A percentile compares a stretch with the other conserved stretches of the same genome.
Conservation (phyloP, 2,329 filamentous ascomycete species). For the Pseudofabraea citricarpa region DNA sequence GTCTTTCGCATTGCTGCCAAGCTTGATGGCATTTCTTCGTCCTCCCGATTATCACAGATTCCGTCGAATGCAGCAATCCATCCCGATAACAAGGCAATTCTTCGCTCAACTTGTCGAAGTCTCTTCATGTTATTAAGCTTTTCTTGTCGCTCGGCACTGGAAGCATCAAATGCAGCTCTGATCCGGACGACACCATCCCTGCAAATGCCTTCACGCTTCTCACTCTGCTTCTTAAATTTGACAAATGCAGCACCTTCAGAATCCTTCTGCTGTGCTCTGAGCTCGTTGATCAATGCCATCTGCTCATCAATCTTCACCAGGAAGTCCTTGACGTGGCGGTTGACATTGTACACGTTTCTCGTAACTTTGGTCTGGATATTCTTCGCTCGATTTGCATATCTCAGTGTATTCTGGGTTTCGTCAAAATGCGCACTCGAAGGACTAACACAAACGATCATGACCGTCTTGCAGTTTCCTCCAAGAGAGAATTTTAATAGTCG, state of each 20-base stretch:
- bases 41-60: conserved; percentile 67
- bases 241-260: conserved; percentile 74
- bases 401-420: conserved; percentile 95
- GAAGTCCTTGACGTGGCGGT: conserved; percentile 98
- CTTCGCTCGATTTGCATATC: conserved; percentile 96
- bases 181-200: conserved; percentile 78
- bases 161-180: conserved; percentile 78
- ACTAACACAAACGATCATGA: conserved; percentile 99
- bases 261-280: conserved; percentile 89
- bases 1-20: conserved; percentile 77
- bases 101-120: conserved; percentile 74
- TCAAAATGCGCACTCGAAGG: conserved; percentile 96
- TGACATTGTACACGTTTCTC: conserved; percentile 98
- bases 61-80: conserved; percentile 92
- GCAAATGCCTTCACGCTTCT: conserved; percentile 72
- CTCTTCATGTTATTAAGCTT: conserved; percentile 77
- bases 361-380: conserved; percentile 99
- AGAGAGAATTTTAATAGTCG: conserved; percentile 94
- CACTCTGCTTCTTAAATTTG: conserved; percentile 87
- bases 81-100: conserved; percentile 79
- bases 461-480: conserved; percentile 95
- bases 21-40: conserved; percentile 65
- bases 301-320: conserved; percentile 99
- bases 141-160: conserved; percentile 71
- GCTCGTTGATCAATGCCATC: conserved; percentile 91